A percentile compares a stretch with the other conserved stretches of the same genome.
These are phyloP conservation scores for Albophoma yamanashiensis DNA, from an alignment of 2,329 filamentous ascomycete species.

Conservation along the genomic window DNA sequence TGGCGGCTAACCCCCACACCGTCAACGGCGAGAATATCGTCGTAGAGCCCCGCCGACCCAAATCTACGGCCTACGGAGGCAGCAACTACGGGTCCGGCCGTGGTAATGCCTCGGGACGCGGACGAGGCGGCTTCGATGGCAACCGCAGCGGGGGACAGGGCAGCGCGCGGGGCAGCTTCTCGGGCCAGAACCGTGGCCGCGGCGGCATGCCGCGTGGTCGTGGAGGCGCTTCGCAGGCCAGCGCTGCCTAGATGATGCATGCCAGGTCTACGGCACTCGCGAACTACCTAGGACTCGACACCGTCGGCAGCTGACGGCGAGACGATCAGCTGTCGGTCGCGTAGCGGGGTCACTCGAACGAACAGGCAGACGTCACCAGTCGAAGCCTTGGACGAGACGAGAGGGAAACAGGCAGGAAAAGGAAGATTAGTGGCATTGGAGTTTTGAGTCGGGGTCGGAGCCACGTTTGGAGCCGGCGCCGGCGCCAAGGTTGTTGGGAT, in stretches of 20 bases:
- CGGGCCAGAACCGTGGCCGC: slow-evolving; percentile 53
- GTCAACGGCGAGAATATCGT: slow-evolving; percentile 74
- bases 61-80: slow-evolving; percentile 59
- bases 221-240: slow-evolving; percentile 40
- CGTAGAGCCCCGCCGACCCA: slow-evolving; percentile 82
- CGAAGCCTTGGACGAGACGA: background rate
- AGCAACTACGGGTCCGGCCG: slow-evolving; percentile 54
- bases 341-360: background rate
- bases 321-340: background rate
- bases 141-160: slow-evolving; percentile 50
- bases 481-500: slow-evolving; percentile 9
- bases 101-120: slow-evolving; percentile 49
- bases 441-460: slow-evolving; percentile 20
- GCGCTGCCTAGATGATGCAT: slow-evolving; percentile 33
- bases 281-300: background rate
- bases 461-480: slow-evolving; percentile 16
- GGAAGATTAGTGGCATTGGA: slow-evolving; percentile 8
- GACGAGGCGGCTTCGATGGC: slow-evolving; percentile 55
- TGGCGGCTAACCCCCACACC: slow-evolving; percentile 73
- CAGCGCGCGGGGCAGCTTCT: slow-evolving; percentile 57
- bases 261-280: slow-evolving; percentile 1
- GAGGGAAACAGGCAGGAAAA: background rate
- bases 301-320: background rate
- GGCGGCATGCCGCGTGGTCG: slow-evolving; percentile 56
- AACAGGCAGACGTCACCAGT: background rate